Percentiles rank a stretch among this genome's conserved stretches.
phyloP scores from a whole-genome alignment of 805 yeast genomes.

The Metschnikowia colocasiae region DNA sequence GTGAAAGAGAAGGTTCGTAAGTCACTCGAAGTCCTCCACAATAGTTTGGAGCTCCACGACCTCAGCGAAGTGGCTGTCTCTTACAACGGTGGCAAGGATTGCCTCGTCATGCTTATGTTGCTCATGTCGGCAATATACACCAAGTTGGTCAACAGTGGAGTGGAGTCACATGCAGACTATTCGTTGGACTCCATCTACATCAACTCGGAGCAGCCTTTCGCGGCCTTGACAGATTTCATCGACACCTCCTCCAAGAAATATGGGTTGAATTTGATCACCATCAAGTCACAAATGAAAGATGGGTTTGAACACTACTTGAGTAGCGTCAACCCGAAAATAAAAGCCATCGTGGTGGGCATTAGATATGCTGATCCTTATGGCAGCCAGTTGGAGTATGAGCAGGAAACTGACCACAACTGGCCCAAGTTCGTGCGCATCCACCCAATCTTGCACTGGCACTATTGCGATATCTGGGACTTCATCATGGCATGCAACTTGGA shows the following conservation, averaged over 20 bases:
- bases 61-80: constrained; percentile 67
- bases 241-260: constrained; percentile 50
- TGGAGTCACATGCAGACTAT: constrained; percentile 17
- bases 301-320: constrained; percentile 67
- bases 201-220: constrained; percentile 69
- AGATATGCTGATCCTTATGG: constrained; percentile 88
- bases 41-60: constrained; percentile 29
- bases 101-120: constrained; percentile 79
- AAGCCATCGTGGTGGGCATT: constrained; percentile 82
- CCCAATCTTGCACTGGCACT: constrained; percentile 87
- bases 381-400: constrained; percentile 51
- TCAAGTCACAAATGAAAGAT: constrained; percentile 51
- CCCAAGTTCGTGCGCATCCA: constrained; percentile 81
- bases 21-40: constrained; percentile 27
- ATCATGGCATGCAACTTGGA: constrained; percentile 52
- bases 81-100: constrained; percentile 96
- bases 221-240: constrained; percentile 67
- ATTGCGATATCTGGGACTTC: constrained; percentile 83
- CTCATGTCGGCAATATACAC: constrained; percentile 54
- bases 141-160: constrained; percentile 16
- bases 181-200: constrained; percentile 66
- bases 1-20: constrained; percentile 29
- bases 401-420: constrained; percentile 86
- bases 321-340: constrained; percentile 46
- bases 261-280: constrained; percentile 45